phyloP scores from a whole-genome alignment of 2,329 filamentous ascomycete species.

The Gyromitra esculenta region DNA sequence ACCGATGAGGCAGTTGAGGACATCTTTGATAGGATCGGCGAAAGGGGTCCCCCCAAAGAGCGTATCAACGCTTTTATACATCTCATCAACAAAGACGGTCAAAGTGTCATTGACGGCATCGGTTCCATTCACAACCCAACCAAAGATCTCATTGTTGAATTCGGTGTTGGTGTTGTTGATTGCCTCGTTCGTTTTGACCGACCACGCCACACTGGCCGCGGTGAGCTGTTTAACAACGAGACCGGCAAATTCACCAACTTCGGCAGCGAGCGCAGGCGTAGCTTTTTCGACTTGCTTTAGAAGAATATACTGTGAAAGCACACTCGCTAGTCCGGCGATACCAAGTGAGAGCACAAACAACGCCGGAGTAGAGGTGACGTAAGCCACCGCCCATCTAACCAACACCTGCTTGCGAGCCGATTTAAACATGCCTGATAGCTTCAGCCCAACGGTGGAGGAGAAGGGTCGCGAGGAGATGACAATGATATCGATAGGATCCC shows the following conservation, averaged over 20 bases:
- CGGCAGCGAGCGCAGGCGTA: conserved; percentile 75
- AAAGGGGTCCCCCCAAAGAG: conserved; percentile 79
- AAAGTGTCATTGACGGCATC: conserved; percentile 84
- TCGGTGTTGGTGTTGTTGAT: conserved; percentile 72
- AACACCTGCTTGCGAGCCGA: conserved; percentile 74
- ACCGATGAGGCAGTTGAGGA: conserved; percentile 86
- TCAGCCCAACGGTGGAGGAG: conserved; percentile 77
- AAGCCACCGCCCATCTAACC: conserved; percentile 83
- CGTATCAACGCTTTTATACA: conserved; percentile 75
- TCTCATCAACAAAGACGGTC: conserved; percentile 80
- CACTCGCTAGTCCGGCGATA: conserved; percentile 81
- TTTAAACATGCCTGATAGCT: conserved; percentile 72
- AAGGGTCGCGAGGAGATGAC: conserved; percentile 86
- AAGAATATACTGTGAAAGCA: conserved; percentile 83
- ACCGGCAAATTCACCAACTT: conserved; percentile 82
- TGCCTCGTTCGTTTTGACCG: conserved; percentile 76
- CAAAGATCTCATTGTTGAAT: conserved; percentile 85
- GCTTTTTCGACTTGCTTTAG: conserved; percentile 77
- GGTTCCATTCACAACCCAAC: conserved; percentile 87
- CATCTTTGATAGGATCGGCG: conserved; percentile 74
- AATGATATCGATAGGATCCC: conserved; percentile 85
- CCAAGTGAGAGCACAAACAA: conserved; percentile 87
- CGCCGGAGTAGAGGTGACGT: conserved; percentile 83
- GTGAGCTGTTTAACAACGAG: conserved; percentile 78
- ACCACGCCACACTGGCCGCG: conserved; percentile 79